phyloP scores from a whole-genome alignment of 1,284 basidiomycete species.

The Heterobasidion occidentale region DNA sequence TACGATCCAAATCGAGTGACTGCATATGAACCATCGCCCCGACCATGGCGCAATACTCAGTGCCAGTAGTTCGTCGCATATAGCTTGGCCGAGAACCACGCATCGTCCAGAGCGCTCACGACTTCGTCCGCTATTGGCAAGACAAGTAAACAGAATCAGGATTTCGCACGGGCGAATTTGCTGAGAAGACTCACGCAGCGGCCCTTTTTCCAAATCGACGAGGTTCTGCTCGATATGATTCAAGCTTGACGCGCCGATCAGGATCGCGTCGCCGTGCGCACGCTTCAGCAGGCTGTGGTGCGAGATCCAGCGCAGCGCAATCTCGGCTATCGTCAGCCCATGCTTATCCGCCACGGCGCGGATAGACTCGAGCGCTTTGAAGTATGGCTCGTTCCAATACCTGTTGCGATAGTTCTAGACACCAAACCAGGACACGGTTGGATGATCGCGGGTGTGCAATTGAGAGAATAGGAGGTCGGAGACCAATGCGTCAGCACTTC shows the following conservation, averaged over 20 bases:
- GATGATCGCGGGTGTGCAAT: not conserved
- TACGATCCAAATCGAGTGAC: not conserved
- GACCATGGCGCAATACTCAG: slow-evolving; percentile 7
- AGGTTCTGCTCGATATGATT: slow-evolving; percentile 47
- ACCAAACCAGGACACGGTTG: not conserved
- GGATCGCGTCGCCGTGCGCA: slow-evolving; percentile 38
- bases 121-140: slow-evolving; percentile 21
- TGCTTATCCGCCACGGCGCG: slow-evolving; percentile 31
- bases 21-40: too few species aligned
- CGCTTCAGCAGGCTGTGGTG: slow-evolving; percentile 42
- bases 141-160: not conserved
- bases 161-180: not conserved
- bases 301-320: slow-evolving; percentile 46
- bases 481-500: too few species aligned
- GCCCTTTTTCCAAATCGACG: slow-evolving; percentile 48
- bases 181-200: slow-evolving; percentile 32
- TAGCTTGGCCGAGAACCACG: slow-evolving; percentile 25
- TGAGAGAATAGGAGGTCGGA: not conserved
- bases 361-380: slow-evolving; percentile 33
- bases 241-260: slow-evolving; percentile 44
- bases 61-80: slow-evolving; percentile 22
- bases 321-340: slow-evolving; percentile 36
- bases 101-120: slow-evolving; percentile 27
- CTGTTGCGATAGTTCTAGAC: slow-evolving; percentile 18
- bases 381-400: slow-evolving; percentile 44